These are phyloP conservation scores for Metschnikowia vanudenii DNA, from an alignment of 805 yeast genomes.

Conservation along the genomic window DNA sequence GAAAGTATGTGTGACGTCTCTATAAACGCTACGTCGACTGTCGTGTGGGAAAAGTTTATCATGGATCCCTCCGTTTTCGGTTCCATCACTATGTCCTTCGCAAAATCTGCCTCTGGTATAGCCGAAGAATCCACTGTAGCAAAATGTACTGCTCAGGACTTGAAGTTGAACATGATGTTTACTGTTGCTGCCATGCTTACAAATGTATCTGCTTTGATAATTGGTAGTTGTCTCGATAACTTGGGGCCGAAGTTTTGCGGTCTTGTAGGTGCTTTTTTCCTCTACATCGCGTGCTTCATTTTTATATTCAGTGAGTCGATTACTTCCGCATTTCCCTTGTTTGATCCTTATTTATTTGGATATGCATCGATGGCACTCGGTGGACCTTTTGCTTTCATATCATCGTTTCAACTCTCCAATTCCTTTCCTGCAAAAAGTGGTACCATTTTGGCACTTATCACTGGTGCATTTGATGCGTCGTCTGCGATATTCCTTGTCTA, in stretches of 20 bases:
- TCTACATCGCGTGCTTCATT: conserved; percentile 44
- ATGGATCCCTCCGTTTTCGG: conserved; percentile 16
- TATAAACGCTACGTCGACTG: conserved; percentile 13
- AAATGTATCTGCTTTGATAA: conserved; percentile 51
- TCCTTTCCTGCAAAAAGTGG: conserved; percentile 56
- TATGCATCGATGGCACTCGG: conserved; percentile 55
- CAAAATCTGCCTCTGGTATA: conserved; percentile 1
- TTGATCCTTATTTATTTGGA: conserved; percentile 54
- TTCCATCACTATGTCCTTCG: conserved; percentile 7
- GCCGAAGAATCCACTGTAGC: conserved; percentile 31
- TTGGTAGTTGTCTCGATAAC: conserved; percentile 49
- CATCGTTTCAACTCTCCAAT: conserved; percentile 56
- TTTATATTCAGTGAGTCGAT: conserved; percentile 42
- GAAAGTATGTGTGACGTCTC: conserved; percentile 37
- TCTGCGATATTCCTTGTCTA: conserved; percentile 53
- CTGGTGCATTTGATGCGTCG: conserved; percentile 61
- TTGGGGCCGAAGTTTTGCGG: conserved; percentile 57
- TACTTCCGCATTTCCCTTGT: conserved; percentile 14
- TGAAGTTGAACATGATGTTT: conserved; percentile 57
- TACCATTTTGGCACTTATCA: conserved; percentile 49
- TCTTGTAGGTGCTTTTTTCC: conserved; percentile 47
- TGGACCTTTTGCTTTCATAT: conserved; percentile 56
- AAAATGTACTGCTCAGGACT: conserved; percentile 51
- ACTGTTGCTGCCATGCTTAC: conserved; percentile 58
- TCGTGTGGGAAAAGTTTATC: conserved; percentile 14